Evolutionary conservation across 345 rosid species (phyloP).

Genomic region (Moringa oleifera): DNA sequence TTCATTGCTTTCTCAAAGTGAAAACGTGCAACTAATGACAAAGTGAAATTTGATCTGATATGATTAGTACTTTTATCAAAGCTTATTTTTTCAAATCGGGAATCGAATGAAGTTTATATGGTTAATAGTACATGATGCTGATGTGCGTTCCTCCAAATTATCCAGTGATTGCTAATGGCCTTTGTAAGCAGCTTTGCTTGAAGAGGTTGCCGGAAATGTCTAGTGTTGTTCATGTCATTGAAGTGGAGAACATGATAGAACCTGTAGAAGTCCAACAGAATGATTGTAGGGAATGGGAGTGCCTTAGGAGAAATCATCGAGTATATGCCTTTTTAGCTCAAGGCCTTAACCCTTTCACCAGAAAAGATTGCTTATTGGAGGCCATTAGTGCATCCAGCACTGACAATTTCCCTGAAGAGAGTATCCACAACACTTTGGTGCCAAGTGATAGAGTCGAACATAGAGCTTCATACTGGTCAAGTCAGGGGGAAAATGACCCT

Average conservation of each 20-base stretch:
- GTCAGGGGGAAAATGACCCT: conserved; percentile 29
- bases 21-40: neutral
- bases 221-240: conserved; percentile 11
- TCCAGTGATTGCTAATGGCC: conserved; percentile 28
- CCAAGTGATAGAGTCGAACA: conserved; percentile 20
- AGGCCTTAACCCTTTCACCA: conserved; percentile 19
- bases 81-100: too few species aligned
- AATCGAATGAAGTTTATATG: too few species aligned
- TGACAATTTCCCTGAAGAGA: conserved; percentile 36
- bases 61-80: too few species aligned
- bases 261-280: conserved; percentile 12
- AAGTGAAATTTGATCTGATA: neutral
- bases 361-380: conserved; percentile 25
- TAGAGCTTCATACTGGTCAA: conserved; percentile 39
- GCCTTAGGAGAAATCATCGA: conserved; percentile 21
- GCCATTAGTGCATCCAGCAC: conserved; percentile 41
- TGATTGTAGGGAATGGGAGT: conserved; percentile 20
- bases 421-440: conserved; percentile 35
- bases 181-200: conserved; percentile 33
- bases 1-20: neutral
- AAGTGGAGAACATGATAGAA: conserved; percentile 19
- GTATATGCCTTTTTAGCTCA: conserved; percentile 34
- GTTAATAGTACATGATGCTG: too few species aligned
- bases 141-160: neutral
- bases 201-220: conserved; percentile 23